These are phyloP conservation scores for Lipomyces sp. DNA, from an alignment of 805 yeast genomes.

Conservation along the genomic window DNA sequence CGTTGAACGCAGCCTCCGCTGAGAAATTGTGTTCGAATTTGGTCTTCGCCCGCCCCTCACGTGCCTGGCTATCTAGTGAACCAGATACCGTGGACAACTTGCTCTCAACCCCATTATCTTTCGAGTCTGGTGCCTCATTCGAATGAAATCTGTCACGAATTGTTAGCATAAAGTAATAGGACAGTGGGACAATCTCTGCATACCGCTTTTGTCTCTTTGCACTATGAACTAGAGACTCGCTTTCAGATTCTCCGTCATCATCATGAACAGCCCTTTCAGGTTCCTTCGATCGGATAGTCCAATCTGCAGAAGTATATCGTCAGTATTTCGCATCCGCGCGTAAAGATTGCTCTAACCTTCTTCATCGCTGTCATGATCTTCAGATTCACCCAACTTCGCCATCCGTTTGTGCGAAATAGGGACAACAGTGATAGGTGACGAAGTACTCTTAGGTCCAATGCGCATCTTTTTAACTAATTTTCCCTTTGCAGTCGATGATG, in stretches of 20 bases:
- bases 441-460: conserved; percentile 8
- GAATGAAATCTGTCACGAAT: neutral
- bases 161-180: neutral
- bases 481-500: neutral
- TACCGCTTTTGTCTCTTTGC: conserved; percentile 3
- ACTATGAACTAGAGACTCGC: neutral
- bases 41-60: conserved; percentile 12
- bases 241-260: neutral
- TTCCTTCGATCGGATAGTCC: neutral
- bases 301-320: neutral
- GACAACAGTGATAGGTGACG: neutral
- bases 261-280: neutral
- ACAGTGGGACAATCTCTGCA: neutral
- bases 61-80: neutral
- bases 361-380: neutral
- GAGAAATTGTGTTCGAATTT: conserved; percentile 38
- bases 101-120: neutral
- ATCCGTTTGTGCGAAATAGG: neutral
- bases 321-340: neutral
- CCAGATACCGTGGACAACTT: neutral
- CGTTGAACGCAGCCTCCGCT: conserved; percentile 37
- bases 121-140: neutral
- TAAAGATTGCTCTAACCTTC: neutral
- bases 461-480: neutral
- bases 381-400: neutral